phyloP scores from a whole-genome alignment of 2,329 filamentous ascomycete species.

The Diaporthe ilicicola region DNA sequence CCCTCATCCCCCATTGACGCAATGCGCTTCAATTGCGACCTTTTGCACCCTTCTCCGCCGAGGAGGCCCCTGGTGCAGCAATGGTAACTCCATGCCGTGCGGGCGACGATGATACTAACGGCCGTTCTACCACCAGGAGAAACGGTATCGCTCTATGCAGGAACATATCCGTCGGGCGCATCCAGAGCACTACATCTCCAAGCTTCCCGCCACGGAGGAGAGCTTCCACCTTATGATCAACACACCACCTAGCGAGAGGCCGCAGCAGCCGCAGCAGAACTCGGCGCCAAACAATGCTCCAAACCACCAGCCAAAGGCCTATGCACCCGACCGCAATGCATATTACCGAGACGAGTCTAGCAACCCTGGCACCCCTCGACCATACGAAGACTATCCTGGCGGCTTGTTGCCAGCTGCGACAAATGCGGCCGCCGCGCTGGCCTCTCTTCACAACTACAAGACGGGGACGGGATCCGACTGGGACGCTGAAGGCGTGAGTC shows the following conservation, averaged over 20 bases:
- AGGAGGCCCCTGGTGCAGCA: not conserved
- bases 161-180: constrained; percentile 98
- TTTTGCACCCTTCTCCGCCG: constrained; percentile 30
- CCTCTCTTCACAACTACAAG: constrained; percentile 82
- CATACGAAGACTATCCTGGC: constrained; percentile 73
- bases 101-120: constrained; percentile 34
- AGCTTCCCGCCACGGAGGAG: constrained; percentile 97
- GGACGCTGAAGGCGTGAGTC: constrained; percentile 79
- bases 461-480: constrained; percentile 70
- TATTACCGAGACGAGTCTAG: constrained; percentile 74
- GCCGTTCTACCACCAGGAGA: constrained; percentile 41
- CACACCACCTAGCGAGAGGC: constrained; percentile 71
- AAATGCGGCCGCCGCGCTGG: constrained; percentile 85
- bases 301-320: constrained; percentile 49
- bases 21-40: constrained; percentile 20
- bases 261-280: constrained; percentile 44
- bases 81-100: not conserved
- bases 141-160: constrained; percentile 92
- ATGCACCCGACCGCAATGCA: constrained; percentile 69
- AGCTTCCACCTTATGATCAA: constrained; percentile 98
- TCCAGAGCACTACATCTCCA: constrained; percentile 96
- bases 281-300: constrained; percentile 37
- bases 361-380: constrained; percentile 73
- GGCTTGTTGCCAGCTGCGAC: constrained; percentile 72
- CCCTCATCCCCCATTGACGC: constrained; percentile 23